Percentiles rank a stretch among this genome's conserved stretches.
Conservation (phyloP, 768 basidiomycete species). For the Xerocomellus amylosporus region DNA sequence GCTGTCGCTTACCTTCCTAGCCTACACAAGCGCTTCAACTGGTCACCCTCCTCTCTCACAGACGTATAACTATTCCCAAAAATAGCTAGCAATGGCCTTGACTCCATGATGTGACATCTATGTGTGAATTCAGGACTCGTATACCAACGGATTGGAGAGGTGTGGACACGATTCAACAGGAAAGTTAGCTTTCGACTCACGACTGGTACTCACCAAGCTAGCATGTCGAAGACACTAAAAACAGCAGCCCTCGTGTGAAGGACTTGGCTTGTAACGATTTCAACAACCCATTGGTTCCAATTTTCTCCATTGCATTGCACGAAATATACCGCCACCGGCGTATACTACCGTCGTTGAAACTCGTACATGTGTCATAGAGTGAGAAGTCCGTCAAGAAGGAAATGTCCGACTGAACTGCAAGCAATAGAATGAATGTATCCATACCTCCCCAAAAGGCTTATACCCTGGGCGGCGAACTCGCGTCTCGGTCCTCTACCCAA, state of each 20-base stretch:
- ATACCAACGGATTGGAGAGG: not conserved
- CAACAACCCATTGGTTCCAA: no score
- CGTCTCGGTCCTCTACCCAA: slow-evolving; percentile 45
- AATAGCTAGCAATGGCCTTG: not conserved
- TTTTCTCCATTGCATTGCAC: no score
- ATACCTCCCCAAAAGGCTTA: not conserved
- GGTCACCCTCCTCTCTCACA: no score
- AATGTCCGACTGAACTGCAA: not conserved
- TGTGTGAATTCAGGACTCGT: not conserved
- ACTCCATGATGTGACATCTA: not conserved
- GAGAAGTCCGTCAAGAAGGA: not conserved
- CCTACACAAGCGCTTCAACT: not conserved
- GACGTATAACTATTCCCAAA: no score
- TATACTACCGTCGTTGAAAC: not conserved
- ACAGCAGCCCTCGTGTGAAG: no score
- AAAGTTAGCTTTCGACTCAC: no score
- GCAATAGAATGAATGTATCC: not conserved
- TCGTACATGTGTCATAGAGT: not conserved
- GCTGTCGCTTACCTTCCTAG: slow-evolving; percentile 4
- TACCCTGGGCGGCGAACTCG: slow-evolving; percentile 21
- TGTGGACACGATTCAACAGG: not conserved
- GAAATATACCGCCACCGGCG: no score
- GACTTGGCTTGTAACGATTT: no score
- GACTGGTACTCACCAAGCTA: no score
- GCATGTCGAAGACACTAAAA: no score